Percentiles rank a stretch among this genome's conserved stretches.
Conservation (phyloP, 179 eudicot species). For the Spergularia azorica region DNA sequence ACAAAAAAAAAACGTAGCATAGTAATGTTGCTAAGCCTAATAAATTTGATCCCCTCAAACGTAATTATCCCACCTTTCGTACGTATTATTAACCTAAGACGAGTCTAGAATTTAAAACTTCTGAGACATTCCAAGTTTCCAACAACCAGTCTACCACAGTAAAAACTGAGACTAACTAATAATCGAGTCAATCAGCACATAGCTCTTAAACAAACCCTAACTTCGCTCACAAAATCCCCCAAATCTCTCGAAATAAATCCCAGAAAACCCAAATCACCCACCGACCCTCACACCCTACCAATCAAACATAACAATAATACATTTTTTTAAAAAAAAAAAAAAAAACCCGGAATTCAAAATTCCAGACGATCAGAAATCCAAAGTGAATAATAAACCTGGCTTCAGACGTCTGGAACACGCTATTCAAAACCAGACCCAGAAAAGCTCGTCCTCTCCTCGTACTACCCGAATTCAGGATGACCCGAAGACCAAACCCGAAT, state of each 20-base stretch:
- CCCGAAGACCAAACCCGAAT: constrained; percentile 19
- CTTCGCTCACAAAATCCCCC: constrained; percentile 5
- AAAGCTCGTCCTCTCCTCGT: constrained; percentile 26
- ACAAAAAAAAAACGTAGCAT: too few relatives aligned
- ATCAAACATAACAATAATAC: neutral
- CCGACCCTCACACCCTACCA: neutral
- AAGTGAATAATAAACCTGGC: constrained; percentile 43
- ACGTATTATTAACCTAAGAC: too few relatives aligned
- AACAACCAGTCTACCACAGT: neutral
- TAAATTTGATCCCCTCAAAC: too few relatives aligned
- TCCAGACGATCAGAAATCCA: neutral
- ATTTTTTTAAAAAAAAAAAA: neutral
- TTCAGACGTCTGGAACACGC: constrained; percentile 42
- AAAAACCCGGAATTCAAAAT: neutral
- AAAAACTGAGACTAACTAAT: neutral
- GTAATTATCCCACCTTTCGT: too few relatives aligned
- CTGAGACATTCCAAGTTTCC: too few relatives aligned
- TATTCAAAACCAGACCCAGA: constrained; percentile 48
- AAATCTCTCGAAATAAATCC: neutral
- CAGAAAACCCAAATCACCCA: neutral
- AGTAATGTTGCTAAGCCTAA: too few relatives aligned
- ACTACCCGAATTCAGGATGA: constrained; percentile 31
- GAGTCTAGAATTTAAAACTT: too few relatives aligned
- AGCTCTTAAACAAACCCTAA: constrained; percentile 3
- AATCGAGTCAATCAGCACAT: neutral